These are phyloP conservation scores for Suillus weaverae DNA, from an alignment of 768 basidiomycete genomes.

Conservation along the genomic window DNA sequence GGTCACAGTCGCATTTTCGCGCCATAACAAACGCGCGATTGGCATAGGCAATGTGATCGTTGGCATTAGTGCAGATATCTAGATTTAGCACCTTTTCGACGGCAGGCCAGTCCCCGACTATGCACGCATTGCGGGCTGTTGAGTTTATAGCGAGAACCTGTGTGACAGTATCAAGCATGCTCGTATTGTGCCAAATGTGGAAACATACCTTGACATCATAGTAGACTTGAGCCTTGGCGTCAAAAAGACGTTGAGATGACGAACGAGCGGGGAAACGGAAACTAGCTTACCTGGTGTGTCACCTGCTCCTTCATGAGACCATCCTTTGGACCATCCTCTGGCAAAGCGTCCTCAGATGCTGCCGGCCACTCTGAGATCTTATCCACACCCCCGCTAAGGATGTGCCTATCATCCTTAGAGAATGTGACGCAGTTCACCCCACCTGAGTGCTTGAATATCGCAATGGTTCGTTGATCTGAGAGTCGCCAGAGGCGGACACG, in stretches of 20 bases:
- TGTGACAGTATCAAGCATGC: too few relatives aligned
- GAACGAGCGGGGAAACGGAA: not conserved
- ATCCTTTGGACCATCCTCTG: not conserved
- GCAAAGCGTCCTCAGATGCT: not conserved
- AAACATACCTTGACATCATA: not conserved
- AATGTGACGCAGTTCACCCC: not conserved
- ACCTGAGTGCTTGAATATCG: not conserved
- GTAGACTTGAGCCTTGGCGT: not conserved
- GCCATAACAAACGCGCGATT: not conserved
- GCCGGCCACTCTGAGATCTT: not conserved
- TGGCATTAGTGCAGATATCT: not conserved
- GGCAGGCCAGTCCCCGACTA: not conserved
- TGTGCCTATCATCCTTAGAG: not conserved
- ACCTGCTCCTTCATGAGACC: not conserved
- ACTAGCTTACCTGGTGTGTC: not conserved
- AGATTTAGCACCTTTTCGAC: not conserved
- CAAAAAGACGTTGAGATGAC: not conserved
- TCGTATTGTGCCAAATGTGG: not conserved
- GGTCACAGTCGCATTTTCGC: not conserved
- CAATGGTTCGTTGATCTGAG: not conserved
- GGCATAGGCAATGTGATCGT: not conserved
- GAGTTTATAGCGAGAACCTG: not conserved
- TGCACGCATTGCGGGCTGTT: not conserved
- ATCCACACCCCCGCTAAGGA: not conserved
- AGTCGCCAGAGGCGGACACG: constrained; percentile 31